Percentiles rank a stretch among this genome's conserved stretches.
phyloP scores from a whole-genome alignment of 1,284 basidiomycete genomes.

The Ceratobasidium sp. region DNA sequence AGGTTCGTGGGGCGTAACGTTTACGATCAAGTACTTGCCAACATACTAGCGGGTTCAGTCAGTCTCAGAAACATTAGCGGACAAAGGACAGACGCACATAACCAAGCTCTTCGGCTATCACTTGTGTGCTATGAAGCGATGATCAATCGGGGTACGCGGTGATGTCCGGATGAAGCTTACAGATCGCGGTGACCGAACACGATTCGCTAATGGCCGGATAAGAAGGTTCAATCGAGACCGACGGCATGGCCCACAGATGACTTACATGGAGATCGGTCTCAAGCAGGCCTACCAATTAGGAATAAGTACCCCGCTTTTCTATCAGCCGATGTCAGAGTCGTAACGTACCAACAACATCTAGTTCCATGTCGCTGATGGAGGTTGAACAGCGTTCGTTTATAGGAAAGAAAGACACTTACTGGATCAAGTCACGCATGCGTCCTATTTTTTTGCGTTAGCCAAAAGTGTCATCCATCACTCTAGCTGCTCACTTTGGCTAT shows the following conservation, averaged over 20 bases:
- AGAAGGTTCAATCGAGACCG: conserved; percentile 20
- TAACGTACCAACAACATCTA: conserved; percentile 71
- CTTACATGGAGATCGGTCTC: conserved; percentile 89
- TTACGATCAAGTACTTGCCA: conserved; percentile 48
- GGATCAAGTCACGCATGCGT: conserved; percentile 77
- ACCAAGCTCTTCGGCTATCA: conserved; percentile 80
- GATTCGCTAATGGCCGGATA: conserved; percentile 64
- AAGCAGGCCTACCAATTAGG: conserved; percentile 61
- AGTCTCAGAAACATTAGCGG: conserved; percentile 25
- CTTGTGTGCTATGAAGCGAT: conserved; percentile 67
- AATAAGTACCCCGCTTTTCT: background rate
- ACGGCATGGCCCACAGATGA: conserved; percentile 41
- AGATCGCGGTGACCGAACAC: conserved; percentile 91
- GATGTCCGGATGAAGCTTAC: conserved; percentile 57
- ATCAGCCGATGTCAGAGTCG: background rate
- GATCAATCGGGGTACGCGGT: conserved; percentile 35
- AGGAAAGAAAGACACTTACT: conserved; percentile 54
- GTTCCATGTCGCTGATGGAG: conserved; percentile 72
- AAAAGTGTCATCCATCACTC: background rate
- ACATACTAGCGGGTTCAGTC: conserved; percentile 63
- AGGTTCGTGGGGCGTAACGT: conserved; percentile 55
- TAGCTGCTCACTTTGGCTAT: conserved; percentile 67
- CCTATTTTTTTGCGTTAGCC: conserved; percentile 48
- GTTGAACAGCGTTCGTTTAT: conserved; percentile 36
- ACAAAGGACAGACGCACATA: conserved; percentile 63